These are phyloP conservation scores for Babesia bovis DNA, from an alignment of 169 alveolate genomes.

Conservation along the genomic window DNA sequence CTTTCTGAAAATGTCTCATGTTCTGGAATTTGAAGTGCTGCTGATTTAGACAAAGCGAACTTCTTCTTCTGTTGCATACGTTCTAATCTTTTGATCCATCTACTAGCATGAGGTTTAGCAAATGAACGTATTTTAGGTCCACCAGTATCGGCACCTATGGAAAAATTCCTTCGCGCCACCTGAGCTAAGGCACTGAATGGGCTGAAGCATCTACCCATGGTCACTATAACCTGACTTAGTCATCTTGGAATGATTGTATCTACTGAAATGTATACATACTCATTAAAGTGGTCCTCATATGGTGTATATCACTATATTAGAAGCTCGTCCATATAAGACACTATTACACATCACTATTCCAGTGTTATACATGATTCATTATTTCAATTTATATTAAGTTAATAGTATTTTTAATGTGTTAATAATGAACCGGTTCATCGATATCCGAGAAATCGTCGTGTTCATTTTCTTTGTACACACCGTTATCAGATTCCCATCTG, in stretches of 20 bases:
- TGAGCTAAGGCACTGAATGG: constrained; percentile 23
- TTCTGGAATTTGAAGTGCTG: constrained; percentile 54
- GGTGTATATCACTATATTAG: not conserved
- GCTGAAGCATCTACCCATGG: constrained; percentile 15
- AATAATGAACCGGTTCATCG: constrained; percentile 78
- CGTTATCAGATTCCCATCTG: constrained; percentile 72
- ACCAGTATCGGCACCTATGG: not conserved
- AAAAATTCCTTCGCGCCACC: constrained; percentile 13
- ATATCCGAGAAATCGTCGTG: constrained; percentile 70
- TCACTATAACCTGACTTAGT: not conserved
- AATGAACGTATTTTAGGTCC: constrained; percentile 21
- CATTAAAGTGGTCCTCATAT: not conserved
- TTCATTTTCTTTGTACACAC: constrained; percentile 70
- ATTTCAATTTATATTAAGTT: not conserved
- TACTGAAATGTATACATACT: not conserved
- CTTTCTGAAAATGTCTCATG: constrained; percentile 45
- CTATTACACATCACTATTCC: too few species aligned
- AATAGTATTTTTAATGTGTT: not conserved
- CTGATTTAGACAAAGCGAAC: constrained; percentile 12
- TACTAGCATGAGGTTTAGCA: constrained; percentile 49
- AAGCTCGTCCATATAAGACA: too few species aligned
- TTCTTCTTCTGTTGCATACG: constrained; percentile 52
- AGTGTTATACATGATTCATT: not conserved
- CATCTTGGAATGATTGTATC: not conserved
- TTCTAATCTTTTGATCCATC: constrained; percentile 64